Percentiles rank a stretch among this genome's conserved stretches.
These are phyloP conservation scores for Syncephalastrum sp. DNA, from an alignment of 371 early-diverging fungal genomes.

Conservation along the genomic window DNA sequence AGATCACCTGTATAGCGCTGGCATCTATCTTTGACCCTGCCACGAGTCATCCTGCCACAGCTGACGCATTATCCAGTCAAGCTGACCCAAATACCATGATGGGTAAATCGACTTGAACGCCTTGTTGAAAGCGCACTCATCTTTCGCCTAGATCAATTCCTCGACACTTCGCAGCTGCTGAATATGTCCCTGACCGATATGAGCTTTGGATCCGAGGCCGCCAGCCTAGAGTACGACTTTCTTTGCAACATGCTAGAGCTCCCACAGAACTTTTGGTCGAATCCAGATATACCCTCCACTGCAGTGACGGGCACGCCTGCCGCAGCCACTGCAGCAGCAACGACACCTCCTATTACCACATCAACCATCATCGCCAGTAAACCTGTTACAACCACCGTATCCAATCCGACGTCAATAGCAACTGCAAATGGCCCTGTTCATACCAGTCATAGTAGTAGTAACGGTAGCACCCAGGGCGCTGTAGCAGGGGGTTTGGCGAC, in stretches of 20 bases:
- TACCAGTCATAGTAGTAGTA: not conserved
- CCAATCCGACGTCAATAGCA: not conserved
- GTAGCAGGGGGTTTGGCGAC: conserved; percentile 5
- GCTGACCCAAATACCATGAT: not conserved
- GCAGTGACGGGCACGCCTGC: not conserved
- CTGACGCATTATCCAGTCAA: not conserved
- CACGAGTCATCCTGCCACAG: no score
- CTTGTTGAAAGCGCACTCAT: not conserved
- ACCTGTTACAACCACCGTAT: not conserved
- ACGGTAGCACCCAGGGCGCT: not conserved
- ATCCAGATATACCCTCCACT: conserved; percentile 9
- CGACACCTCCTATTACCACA: conserved; percentile 7
- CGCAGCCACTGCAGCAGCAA: conserved; percentile 8
- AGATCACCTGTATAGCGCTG: no score
- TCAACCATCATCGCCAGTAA: conserved; percentile 2
- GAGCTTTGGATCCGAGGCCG: conserved; percentile 44
- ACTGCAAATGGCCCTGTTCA: not conserved
- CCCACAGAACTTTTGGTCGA: conserved; percentile 21
- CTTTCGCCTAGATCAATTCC: conserved; percentile 6
- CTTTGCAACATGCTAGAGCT: conserved; percentile 39
- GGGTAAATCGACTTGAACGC: not conserved
- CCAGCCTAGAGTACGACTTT: conserved; percentile 45
- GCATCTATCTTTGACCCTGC: no score
- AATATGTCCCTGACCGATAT: conserved; percentile 38
- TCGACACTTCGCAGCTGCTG: conserved; percentile 17